Base-by-base conservation (phyloP, 345 rosid species). In the Angophora floribunda region DNA sequence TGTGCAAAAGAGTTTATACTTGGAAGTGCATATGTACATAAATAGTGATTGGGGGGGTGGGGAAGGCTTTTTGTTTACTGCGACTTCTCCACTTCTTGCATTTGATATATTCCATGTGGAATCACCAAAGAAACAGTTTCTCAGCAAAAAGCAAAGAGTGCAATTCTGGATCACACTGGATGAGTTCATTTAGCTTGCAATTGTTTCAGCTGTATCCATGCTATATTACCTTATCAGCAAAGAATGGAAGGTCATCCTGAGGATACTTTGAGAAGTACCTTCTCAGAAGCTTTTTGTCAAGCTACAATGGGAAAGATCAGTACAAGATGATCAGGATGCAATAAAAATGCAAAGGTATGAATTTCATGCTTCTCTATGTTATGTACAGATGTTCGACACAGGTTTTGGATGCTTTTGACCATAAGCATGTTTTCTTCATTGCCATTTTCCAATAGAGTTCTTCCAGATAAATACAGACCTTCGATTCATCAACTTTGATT, bases 211-310 rank as follows among this genome's bases (percentile, higher is more conserved):
- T 53, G 80, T 30, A 30, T 84, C 65, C 17, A 65, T 47, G 75
- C 84, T 41, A 19, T 57, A 88, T 14, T 91, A 95, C 97, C 97
- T 95, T 95, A 87, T 96, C 92, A 86, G 95, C 92, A 80, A 96
- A 96, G 89, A 89, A 53, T 52, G 98, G 99, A 89, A 96, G 96
- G 87, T 94, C 89, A n/a, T 94, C 93, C 1, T 85, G 93, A 36
- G 96, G 96, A 92, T 93, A 87, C 91, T 92, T 88, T 12, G 91
- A 86, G 90, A 96, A 96, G 91, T 89, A 96, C 84, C 88, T 93
- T 67, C 89, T 91, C 24, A 96, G 90, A 65, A 96, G 93, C 89
- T 52, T 90, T 87, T 91, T 94, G 91, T 96, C 98, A 47, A 96
- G 93, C 99, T 96, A 85, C 91, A 93, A 65, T 32, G 91, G 90